Conservation (phyloP, 1,139 yeast species). For the Saccharomyces hybrid region DNA sequence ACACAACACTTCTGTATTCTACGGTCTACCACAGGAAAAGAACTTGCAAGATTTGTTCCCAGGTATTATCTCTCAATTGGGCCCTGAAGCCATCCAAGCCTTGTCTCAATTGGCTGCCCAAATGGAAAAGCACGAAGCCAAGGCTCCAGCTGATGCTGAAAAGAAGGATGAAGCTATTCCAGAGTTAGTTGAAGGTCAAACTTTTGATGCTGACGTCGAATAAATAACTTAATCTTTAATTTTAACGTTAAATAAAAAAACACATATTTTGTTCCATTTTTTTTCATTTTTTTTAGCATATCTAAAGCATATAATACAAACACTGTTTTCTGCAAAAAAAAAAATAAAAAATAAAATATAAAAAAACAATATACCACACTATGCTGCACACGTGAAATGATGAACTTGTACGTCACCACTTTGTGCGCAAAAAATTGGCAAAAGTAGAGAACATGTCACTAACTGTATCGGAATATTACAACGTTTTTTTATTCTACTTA, state of each 20-base stretch:
- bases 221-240: constrained; percentile 30
- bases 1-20: constrained; percentile 88
- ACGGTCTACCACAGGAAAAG: constrained; percentile 94
- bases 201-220: constrained; percentile 77
- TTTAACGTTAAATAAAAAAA: not conserved
- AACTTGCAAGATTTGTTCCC: constrained; percentile 90
- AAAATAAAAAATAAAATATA: not conserved
- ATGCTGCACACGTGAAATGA: not conserved
- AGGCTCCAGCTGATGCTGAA: constrained; percentile 30
- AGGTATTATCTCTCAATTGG: constrained; percentile 90
- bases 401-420: not conserved
- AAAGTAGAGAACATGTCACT: not conserved
- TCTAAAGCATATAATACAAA: not conserved
- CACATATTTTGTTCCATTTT: not conserved
- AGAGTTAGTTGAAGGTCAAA: constrained; percentile 91
- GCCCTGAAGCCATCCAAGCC: constrained; percentile 90
- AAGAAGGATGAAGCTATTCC: constrained; percentile 65
- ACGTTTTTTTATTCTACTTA: not conserved
- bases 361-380: constrained; percentile 1
- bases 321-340: not conserved
- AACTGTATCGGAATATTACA: not conserved
- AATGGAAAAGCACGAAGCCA: constrained; percentile 54
- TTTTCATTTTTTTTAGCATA: not conserved
- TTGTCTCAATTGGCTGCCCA: constrained; percentile 87
- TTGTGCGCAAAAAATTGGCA: not conserved